These are phyloP conservation scores for Blumeria hordei DNA, from an alignment of 2,329 filamentous ascomycete species.

Conservation along the genomic window DNA sequence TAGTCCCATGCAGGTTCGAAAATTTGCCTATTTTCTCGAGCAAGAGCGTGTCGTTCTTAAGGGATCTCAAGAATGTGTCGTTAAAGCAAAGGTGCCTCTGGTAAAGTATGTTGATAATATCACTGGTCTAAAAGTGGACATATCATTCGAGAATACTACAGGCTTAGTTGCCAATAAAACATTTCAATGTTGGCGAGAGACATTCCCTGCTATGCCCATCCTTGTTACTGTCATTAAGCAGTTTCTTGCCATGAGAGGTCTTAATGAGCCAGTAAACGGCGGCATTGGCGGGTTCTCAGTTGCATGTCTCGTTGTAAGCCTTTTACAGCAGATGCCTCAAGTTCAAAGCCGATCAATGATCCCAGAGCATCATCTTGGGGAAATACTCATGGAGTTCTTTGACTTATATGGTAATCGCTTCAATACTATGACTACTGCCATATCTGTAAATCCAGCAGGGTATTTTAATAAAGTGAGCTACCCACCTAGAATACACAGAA, in stretches of 20 bases:
- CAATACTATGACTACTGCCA: constrained; percentile 42
- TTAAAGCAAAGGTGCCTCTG: constrained; percentile 62
- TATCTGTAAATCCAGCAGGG: constrained; percentile 49
- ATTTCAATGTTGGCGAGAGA: constrained; percentile 53
- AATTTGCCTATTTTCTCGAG: constrained; percentile 36
- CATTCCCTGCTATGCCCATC: constrained; percentile 66
- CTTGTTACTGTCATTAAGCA: constrained; percentile 82
- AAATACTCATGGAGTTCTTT: constrained; percentile 68
- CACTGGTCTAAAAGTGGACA: constrained; percentile 66
- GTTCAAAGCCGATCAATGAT: constrained; percentile 34
- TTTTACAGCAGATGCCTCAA: constrained; percentile 58
- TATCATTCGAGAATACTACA: constrained; percentile 82
- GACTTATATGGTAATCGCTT: constrained; percentile 74
- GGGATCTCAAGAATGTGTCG: constrained; percentile 40
- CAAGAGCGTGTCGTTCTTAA: constrained; percentile 29
- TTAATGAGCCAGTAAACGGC: constrained; percentile 80
- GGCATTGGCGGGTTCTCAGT: constrained; percentile 86
- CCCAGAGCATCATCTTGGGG: constrained; percentile 45
- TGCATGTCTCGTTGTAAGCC: constrained; percentile 77
- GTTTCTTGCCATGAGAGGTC: constrained; percentile 62
- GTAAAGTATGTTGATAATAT: constrained; percentile 67
- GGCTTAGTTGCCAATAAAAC: constrained; percentile 61
- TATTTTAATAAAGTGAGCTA: constrained; percentile 50
- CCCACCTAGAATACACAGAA: background rate
- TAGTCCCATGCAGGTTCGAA: constrained; percentile 23